Base-by-base conservation (phyloP, 2,329 filamentous ascomycete species). In the Sclerotinia minor region DNA sequence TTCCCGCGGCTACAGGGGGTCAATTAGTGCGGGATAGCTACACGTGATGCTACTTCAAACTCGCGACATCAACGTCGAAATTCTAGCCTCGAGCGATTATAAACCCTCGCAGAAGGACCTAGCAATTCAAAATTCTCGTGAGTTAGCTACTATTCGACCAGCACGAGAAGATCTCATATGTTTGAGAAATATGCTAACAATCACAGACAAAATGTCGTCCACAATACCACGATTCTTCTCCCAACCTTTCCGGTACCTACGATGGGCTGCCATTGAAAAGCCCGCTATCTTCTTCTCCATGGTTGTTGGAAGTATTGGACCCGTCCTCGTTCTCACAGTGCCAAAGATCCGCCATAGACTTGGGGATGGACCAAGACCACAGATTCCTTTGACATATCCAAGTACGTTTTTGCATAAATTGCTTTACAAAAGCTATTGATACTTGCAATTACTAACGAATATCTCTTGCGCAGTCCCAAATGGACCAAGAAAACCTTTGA, bases 241-340 rank as follows among this genome's bases (percentile, higher is more conserved):
- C 73, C 85, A 86, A 69, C 95, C 95, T 72, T 77, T 96, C 78
- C 88, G 88, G 75, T 98, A 97, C 87, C 81, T 91, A 76, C 89
- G 89, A 80, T 98, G 94, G 92, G 89, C 93, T 65, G 85, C 91
- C 63, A 89, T 92, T 81, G 90, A 95, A 80, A 91, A 91, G 79
- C 95, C 95, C 64, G 93, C 93, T 69, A 90, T 93, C 82, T 96
- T 97, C 85, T 98, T 88, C 86, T 92, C 92, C 75, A 82, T 92
- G 76, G 77, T 92, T 68, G 82, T 98, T 73, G 94, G 92, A 74
- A 82, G 80, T 72, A 76, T 87, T 67, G 93, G 93, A 15, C 95
- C 94, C 47, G 79, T 91, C 68, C 81, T 86, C 68, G 82, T 96
- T 71, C 79, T 90, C 69, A 83, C 85, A 67, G 89, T 92, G 1